Conservation (phyloP, 2,329 filamentous ascomycete genomes). For the Pseudogymnoascus sp. region DNA sequence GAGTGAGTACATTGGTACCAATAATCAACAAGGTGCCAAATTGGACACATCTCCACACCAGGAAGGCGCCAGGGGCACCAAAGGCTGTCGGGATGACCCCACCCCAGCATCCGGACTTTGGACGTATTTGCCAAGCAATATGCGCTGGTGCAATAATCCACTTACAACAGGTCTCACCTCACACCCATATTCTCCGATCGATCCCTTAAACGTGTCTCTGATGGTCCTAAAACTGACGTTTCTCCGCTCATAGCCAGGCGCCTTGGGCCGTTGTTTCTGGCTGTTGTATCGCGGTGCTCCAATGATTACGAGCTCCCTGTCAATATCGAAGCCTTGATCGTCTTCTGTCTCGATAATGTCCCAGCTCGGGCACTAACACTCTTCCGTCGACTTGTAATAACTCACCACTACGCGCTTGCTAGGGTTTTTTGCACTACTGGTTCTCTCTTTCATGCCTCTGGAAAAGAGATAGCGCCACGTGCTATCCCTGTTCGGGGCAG, state of each 20-base stretch:
- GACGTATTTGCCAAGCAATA: conserved; percentile 2
- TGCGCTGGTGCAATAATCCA: neutral
- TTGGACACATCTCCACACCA: conserved; percentile 6
- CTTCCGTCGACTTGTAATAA: conserved; percentile 5
- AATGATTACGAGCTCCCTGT: neutral
- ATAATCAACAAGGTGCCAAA: conserved; percentile 4
- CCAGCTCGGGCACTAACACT: conserved; percentile 5
- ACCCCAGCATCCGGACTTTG: neutral
- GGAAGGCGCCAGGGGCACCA: conserved; percentile 1
- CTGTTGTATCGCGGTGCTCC: neutral
- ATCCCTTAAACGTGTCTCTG: conserved; percentile 4
- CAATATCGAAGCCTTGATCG: conserved; percentile 5
- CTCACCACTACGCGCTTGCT: neutral
- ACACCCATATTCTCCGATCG: neutral
- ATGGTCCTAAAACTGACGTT: neutral
- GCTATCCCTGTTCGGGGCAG: conserved; percentile 4
- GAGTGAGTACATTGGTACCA: conserved; percentile 5
- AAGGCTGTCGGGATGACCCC: neutral
- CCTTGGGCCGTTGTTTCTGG: neutral
- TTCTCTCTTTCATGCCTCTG: neutral
- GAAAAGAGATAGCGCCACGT: conserved; percentile 5
- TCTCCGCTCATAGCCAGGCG: neutral
- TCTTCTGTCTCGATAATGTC: conserved; percentile 1
- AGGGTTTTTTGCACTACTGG: conserved; percentile 2
- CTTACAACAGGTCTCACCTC: neutral